Base-by-base conservation (phyloP, 768 basidiomycete genomes). In the Leccinum rimulosum region DNA sequence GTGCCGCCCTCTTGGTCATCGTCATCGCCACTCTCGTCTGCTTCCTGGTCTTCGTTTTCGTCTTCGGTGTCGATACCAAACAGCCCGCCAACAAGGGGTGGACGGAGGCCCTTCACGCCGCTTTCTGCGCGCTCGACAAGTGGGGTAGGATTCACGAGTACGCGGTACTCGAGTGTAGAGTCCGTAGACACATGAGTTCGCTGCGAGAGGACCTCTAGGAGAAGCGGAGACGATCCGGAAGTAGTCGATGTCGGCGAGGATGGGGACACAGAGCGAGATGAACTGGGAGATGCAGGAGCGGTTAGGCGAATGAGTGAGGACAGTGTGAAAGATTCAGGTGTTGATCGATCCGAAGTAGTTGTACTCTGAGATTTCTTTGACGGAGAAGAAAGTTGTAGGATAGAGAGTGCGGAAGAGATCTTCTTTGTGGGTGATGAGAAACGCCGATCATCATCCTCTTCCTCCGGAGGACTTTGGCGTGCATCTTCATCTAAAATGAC, bases 171-270 rank as follows among this genome's bases (percentile, higher is more conserved):
- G 45, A 86, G 76, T 1, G 85, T 75, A 8, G 78, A 74, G 64
- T 92, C 91, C 0, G 91, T 91, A 11, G 82, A 90, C 0, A 80
- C 77, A 64, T 94, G 93, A 6, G 72, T 77, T 10, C 93, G 81
- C 5, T 79, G 72, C 1, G 83, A 82, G 62, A 88, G 84, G 19
- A 95, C 86, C 66, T 85, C 85, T 22, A 86, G 61, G 50, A 93
- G 80, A 45, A 89, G 79, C 1, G 70, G 72, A 51, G 63, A 56
- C 3, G 74, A 70, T 2, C 72, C 65, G 6, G 77, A 75, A 22
- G 77, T 75, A 27, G 75, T 67, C 10, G 19, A 47, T 14, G 38
- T 30, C 2, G 58, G 30, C 10, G 55, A 70, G 12, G 55, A 48
- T 14, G 57, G 54, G 7, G 57, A 28, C 1, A 17, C 33, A 27